phyloP scores from a whole-genome alignment of 2,329 filamentous ascomycete species.

The Fusarium sp. region DNA sequence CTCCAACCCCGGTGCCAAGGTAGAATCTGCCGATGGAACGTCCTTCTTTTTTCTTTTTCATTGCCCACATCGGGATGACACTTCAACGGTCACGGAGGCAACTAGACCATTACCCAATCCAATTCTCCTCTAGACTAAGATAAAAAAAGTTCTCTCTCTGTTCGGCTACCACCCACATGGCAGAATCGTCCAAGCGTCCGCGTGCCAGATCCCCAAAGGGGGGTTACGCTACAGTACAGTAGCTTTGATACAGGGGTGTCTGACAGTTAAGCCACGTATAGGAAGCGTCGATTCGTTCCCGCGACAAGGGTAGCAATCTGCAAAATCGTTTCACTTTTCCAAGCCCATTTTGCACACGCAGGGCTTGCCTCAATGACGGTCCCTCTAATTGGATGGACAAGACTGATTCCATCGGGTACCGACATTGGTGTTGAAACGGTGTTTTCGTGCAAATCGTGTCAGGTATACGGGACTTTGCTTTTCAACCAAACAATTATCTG shows the following conservation, averaged over 20 bases:
- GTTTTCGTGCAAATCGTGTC: slow-evolving; percentile 18
- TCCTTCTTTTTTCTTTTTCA: background rate
- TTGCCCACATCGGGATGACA: slow-evolving; percentile 2
- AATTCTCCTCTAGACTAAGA: background rate
- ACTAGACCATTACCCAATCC: background rate
- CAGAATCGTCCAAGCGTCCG: slow-evolving; percentile 9
- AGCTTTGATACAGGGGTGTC: slow-evolving; percentile 1
- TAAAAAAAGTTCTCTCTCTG: background rate
- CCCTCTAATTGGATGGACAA: background rate
- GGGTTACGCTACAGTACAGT: background rate
- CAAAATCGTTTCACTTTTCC: slow-evolving; percentile 28
- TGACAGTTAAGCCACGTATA: slow-evolving; percentile 41
- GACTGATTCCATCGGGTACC: background rate
- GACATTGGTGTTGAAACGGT: slow-evolving; percentile 28
- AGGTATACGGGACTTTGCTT: slow-evolving; percentile 17
- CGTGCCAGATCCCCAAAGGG: slow-evolving; percentile 6
- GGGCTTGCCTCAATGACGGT: background rate
- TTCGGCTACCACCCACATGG: slow-evolving; percentile 32
- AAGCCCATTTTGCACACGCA: background rate
- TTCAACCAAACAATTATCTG: background rate
- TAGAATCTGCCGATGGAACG: slow-evolving; percentile 8
- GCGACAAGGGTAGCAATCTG: slow-evolving; percentile 17
- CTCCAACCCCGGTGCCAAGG: background rate
- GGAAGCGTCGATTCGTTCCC: slow-evolving; percentile 26
- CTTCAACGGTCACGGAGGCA: slow-evolving; percentile 8